Percentiles rank a stretch among this genome's conserved stretches.
Conservation (phyloP, 2,329 filamentous ascomycete genomes). For the Trichoderma lentiforme region DNA sequence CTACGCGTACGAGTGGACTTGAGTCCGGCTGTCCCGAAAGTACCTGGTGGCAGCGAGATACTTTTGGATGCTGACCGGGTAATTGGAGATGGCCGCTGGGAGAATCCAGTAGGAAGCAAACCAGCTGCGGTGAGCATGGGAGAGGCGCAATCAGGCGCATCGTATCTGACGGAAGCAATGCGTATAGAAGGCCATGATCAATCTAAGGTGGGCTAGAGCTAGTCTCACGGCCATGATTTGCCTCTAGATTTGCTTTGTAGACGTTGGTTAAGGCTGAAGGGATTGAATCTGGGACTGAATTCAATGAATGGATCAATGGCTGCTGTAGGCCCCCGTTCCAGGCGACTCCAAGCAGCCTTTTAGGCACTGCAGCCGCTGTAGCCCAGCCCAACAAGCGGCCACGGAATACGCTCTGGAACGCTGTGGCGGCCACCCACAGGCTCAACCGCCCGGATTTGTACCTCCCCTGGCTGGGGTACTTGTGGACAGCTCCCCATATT, state of each 20-base stretch:
- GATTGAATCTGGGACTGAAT: neutral
- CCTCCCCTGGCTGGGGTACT: slow-evolving; percentile 11
- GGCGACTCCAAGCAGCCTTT: neutral
- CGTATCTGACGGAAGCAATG: neutral
- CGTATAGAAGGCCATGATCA: neutral
- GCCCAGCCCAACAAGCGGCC: neutral
- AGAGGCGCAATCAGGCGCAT: neutral
- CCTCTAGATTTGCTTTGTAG: neutral
- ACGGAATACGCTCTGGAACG: neutral
- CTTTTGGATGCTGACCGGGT: slow-evolving; percentile 8
- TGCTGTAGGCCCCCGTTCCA: neutral
- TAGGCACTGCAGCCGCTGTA: neutral
- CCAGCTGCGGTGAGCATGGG: neutral
- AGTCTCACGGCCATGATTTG: neutral
- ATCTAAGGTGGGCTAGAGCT: neutral
- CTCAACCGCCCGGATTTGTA: slow-evolving; percentile 2
- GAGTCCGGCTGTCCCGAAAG: slow-evolving; percentile 15
- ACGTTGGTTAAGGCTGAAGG: neutral
- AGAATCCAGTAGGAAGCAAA: neutral
- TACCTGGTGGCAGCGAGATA: neutral
- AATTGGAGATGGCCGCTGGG: neutral
- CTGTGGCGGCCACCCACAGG: neutral
- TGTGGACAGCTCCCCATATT: neutral
- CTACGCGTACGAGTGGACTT: slow-evolving; percentile 8
- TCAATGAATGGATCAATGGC: neutral